A percentile compares a stretch with the other conserved stretches of the same genome.
These are phyloP conservation scores for Sphaerulina populicola DNA, from an alignment of 2,329 filamentous ascomycete genomes.

Conservation along the genomic window DNA sequence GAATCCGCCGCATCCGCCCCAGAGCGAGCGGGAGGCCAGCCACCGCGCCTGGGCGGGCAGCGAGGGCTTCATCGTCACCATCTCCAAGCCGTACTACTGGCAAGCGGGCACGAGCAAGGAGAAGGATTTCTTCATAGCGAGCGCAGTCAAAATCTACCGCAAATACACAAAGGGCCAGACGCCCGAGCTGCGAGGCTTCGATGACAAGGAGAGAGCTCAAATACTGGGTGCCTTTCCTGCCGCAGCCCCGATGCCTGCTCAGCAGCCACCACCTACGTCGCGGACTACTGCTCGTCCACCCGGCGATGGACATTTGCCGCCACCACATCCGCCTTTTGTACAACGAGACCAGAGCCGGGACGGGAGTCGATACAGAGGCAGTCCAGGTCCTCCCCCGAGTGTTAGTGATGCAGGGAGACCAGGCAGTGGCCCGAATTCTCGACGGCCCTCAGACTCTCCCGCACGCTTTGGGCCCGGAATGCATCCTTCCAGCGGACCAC, in stretches of 20 bases:
- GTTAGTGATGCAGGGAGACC: constrained; percentile 19
- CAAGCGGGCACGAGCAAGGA: constrained; percentile 87
- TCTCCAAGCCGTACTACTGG: constrained; percentile 97
- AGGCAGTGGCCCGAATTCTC: constrained; percentile 15
- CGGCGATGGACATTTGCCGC: constrained; percentile 16
- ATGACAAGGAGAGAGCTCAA: constrained; percentile 65
- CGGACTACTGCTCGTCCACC: constrained; percentile 2
- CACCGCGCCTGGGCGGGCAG: constrained; percentile 69
- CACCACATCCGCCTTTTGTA: constrained; percentile 31
- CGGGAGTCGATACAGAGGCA: constrained; percentile 25
- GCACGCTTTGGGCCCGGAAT: constrained; percentile 14
- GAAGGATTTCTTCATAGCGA: constrained; percentile 97
- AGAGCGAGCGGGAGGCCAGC: constrained; percentile 52
- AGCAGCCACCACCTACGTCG: constrained; percentile 5
- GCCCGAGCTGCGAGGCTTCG: constrained; percentile 75
- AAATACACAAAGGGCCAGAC: constrained; percentile 87
- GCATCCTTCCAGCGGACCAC: constrained; percentile 17
- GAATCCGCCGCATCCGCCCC: constrained; percentile 36
- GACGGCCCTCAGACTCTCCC: constrained; percentile 20
- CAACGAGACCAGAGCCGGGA: constrained; percentile 27
- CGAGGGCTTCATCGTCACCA: constrained; percentile 75
- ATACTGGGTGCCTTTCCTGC: constrained; percentile 49
- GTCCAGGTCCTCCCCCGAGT: constrained; percentile 28
- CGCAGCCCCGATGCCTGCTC: constrained; percentile 11
- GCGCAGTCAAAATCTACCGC: constrained; percentile 87